These are phyloP conservation scores for Whalleya microplaca DNA, from an alignment of 2,329 filamentous ascomycete genomes.

Conservation along the genomic window DNA sequence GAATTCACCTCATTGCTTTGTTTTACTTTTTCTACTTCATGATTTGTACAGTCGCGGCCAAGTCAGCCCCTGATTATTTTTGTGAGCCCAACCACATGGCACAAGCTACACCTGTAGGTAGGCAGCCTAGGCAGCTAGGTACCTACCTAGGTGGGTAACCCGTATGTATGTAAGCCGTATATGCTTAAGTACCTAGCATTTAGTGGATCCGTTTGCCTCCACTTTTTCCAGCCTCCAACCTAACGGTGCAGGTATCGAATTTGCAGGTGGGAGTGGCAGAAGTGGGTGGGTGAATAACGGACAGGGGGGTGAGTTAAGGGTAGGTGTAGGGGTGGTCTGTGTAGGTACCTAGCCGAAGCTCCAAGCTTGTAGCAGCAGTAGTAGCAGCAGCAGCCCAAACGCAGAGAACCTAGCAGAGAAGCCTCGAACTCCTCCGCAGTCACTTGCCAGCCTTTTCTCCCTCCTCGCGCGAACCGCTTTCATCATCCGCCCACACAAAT, in stretches of 20 bases:
- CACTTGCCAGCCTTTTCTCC: slow-evolving; percentile 3
- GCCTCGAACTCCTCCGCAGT: neutral
- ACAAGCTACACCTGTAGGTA: too few species aligned
- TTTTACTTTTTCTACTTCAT: neutral
- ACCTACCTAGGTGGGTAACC: neutral
- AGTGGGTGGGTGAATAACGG: too few species aligned
- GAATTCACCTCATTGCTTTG: neutral
- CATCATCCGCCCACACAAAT: slow-evolving; percentile 34
- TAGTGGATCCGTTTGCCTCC: slow-evolving; percentile 5
- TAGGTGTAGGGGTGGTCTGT: too few species aligned
- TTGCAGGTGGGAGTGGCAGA: too few species aligned
- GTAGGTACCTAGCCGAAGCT: too few species aligned
- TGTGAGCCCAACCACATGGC: neutral
- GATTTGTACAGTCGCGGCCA: neutral
- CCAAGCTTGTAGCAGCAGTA: too few species aligned
- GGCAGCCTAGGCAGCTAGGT: too few species aligned
- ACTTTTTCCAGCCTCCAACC: slow-evolving; percentile 14
- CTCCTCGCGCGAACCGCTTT: slow-evolving; percentile 35
- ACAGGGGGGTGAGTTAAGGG: too few species aligned
- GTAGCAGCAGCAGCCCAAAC: too few species aligned
- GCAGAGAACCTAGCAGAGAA: neutral
- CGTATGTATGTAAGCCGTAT: neutral
- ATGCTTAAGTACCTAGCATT: neutral
- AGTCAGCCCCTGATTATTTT: neutral
- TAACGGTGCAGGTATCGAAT: slow-evolving; percentile 1